Evolutionary conservation across 1,139 yeast species (phyloP).

Genomic region (Hemisphaericaspora lyxosophila): DNA sequence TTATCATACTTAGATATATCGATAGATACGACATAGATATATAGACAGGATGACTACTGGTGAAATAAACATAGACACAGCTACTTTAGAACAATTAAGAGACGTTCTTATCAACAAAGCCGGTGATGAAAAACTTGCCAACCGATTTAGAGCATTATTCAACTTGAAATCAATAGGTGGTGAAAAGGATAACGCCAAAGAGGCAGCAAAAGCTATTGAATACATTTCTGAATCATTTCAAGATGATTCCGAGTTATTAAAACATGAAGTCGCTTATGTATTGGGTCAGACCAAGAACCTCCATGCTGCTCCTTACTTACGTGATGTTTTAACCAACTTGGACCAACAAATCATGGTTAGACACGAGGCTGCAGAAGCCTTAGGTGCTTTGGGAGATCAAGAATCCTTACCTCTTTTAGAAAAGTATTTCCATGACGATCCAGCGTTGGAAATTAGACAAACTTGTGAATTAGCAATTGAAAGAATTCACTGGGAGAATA

Average conservation of each 20-base stretch:
- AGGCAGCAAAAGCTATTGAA: slow-evolving; percentile 63
- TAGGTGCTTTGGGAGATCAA: slow-evolving; percentile 90
- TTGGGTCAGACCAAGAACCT: slow-evolving; percentile 91
- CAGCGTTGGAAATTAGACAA: slow-evolving; percentile 85
- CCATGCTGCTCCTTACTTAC: slow-evolving; percentile 71
- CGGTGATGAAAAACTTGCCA: slow-evolving; percentile 74
- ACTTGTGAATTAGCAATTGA: slow-evolving; percentile 97
- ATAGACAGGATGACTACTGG: slow-evolving; percentile 16
- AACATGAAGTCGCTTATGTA: slow-evolving; percentile 98
- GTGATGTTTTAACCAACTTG: slow-evolving; percentile 65
- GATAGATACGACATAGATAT: not conserved
- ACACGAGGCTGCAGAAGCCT: slow-evolving; percentile 99
- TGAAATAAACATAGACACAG: slow-evolving; percentile 46
- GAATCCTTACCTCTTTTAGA: slow-evolving; percentile 70
- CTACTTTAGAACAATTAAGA: slow-evolving; percentile 65
- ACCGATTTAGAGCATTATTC: slow-evolving; percentile 89
- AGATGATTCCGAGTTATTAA: slow-evolving; percentile 87
- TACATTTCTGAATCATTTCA: slow-evolving; percentile 80
- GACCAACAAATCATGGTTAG: slow-evolving; percentile 93
- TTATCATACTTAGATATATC: no score
- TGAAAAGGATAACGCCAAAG: slow-evolving; percentile 51
- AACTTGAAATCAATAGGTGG: slow-evolving; percentile 83
- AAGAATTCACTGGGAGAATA: slow-evolving; percentile 89
- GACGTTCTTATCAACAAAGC: slow-evolving; percentile 63
- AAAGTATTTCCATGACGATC: slow-evolving; percentile 68